Base-by-base conservation (phyloP, 768 basidiomycete species). In the Dictyophora rubrovolvata region DNA sequence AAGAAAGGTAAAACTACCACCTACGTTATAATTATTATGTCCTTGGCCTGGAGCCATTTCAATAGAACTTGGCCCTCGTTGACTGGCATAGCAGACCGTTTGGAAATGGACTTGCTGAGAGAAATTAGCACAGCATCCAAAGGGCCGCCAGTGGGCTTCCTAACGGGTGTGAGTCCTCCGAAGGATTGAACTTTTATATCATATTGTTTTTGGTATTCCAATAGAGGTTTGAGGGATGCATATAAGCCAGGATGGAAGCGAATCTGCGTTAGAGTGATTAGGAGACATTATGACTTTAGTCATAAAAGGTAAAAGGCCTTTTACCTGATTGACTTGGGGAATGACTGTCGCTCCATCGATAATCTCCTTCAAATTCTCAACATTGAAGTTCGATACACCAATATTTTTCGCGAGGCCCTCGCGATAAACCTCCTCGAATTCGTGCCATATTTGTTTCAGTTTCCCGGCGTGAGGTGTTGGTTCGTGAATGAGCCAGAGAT, bases 351-450 rank as follows among this genome's bases (percentile, higher is more conserved):
- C 86, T 10, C 75, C 79, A 20, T 83, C 77, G 42, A 89, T 75
- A 55, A 92, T 79, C 63, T 85, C 78, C 66, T 89, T 81, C 18
- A 93, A 74, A 67, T 84, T 81, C 59, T 69, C 71, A 68, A 84
- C 73, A 33, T 84, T 85, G 69, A 82, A 86, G 75, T 92, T 92
- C 63, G 86, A 89, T 34, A 84, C 82, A 33, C 89, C 89, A 64
- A 88, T 87, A 21, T 74, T 66, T 63, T 67, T 72, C 21, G 74
- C 68, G 33, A 74, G 65, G 2, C 80, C 80, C 59, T 73, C 76
- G 20, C 65, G 65, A 64, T 81, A 73, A 37, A 80, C 70, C 46
- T 76, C 77, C 64, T 86, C 84, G 78, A 87, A 78, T 5, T 71
- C 79, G 51, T 74, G 74, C 85, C 86, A 87, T 54, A 79, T 67